Percentiles rank a stretch among this genome's conserved stretches.
phyloP scores from a whole-genome alignment of 2,329 filamentous ascomycete species.

The Arachnomyces sp. region DNA sequence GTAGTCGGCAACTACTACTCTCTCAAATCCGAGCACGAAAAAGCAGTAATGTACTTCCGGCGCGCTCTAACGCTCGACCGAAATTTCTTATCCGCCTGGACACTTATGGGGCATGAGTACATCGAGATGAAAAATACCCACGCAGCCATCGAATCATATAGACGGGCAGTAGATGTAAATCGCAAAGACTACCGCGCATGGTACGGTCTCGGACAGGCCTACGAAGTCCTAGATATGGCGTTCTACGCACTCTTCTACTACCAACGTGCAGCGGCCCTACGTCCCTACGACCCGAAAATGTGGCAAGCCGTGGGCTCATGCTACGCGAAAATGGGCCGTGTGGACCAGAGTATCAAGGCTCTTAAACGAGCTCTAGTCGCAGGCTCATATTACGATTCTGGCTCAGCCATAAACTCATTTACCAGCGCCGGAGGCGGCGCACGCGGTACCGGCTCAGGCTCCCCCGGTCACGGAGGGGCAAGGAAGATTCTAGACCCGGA shows the following conservation, averaged over 20 bases:
- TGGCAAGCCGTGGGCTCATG: slow-evolving; percentile 95
- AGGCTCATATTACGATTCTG: slow-evolving; percentile 73
- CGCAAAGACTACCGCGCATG: slow-evolving; percentile 93
- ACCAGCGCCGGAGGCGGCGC: slow-evolving; percentile 6
- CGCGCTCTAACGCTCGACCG: slow-evolving; percentile 84
- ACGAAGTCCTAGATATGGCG: slow-evolving; percentile 96
- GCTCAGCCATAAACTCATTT: slow-evolving; percentile 24
- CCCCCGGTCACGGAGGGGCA: slow-evolving; percentile 33
- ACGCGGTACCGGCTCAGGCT: slow-evolving; percentile 32
- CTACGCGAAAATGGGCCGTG: slow-evolving; percentile 77
- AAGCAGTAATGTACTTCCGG: slow-evolving; percentile 95
- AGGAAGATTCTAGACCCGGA: slow-evolving; percentile 68
- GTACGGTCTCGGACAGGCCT: slow-evolving; percentile 95
- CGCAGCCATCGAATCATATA: slow-evolving; percentile 92
- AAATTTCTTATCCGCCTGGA: slow-evolving; percentile 90
- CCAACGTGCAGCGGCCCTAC: slow-evolving; percentile 82
- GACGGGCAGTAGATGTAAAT: slow-evolving; percentile 90
- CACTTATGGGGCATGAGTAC: slow-evolving; percentile 97
- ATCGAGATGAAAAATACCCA: slow-evolving; percentile 98
- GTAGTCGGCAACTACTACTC: slow-evolving; percentile 98
- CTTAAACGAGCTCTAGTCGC: slow-evolving; percentile 86
- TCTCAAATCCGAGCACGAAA: slow-evolving; percentile 87
- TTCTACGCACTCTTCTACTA: slow-evolving; percentile 97
- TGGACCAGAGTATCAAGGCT: slow-evolving; percentile 87
- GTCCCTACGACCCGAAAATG: slow-evolving; percentile 97